A percentile compares a stretch with the other conserved stretches of the same genome.
phyloP scores from a whole-genome alignment of 1,139 yeast genomes.

The Saccharomyces pastorianus region DNA sequence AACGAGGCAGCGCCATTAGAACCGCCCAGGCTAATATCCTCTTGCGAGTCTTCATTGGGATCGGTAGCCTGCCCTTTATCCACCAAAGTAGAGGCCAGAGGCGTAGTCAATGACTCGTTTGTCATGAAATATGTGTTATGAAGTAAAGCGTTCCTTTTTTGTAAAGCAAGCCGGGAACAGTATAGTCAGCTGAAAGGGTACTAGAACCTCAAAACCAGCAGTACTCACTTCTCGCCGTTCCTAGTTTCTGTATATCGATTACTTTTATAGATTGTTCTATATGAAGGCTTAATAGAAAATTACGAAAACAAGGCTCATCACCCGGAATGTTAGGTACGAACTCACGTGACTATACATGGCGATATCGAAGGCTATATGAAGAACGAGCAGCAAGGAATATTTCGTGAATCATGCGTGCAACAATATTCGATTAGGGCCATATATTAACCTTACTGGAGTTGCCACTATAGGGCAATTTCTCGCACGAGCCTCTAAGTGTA shows the following conservation, averaged over 20 bases:
- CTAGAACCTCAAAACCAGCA: not conserved
- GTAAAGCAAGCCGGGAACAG: not conserved
- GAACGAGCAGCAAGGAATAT: not conserved
- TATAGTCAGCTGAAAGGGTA: not conserved
- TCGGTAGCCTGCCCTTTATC: not conserved
- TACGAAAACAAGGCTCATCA: not conserved
- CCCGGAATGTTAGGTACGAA: not conserved
- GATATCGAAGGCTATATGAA: not conserved
- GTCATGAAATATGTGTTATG: not conserved
- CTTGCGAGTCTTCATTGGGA: not conserved
- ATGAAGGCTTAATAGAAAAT: not conserved
- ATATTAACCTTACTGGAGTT: too few species aligned
- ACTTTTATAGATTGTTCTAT: not conserved
- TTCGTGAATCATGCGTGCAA: too few species aligned
- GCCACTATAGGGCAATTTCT: too few species aligned
- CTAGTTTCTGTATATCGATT: not conserved
- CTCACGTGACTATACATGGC: not conserved
- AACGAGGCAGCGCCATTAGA: not conserved
- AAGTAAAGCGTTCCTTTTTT: not conserved
- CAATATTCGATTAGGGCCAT: too few species aligned
- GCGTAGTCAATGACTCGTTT: not conserved
- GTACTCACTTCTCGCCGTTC: not conserved
- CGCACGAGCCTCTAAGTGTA: too few species aligned
- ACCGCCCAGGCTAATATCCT: not conserved
- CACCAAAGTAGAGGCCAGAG: not conserved